phyloP scores from a whole-genome alignment of 805 yeast genomes.

The Zygosaccharomyces pseudorouxii region DNA sequence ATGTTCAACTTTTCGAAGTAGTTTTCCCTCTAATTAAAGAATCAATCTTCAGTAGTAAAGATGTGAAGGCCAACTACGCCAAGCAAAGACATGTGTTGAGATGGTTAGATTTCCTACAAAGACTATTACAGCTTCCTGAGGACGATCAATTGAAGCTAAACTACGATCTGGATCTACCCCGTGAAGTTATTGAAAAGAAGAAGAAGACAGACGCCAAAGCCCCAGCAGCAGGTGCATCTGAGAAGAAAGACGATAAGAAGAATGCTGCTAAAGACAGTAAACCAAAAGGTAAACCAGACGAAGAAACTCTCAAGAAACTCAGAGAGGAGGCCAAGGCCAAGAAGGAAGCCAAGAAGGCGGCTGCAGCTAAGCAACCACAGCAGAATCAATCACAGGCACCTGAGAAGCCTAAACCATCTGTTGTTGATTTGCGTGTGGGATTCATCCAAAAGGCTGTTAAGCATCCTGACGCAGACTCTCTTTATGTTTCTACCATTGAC shows the following conservation, averaged over 20 bases:
- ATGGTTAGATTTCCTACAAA: slow-evolving; percentile 89
- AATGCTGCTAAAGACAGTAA: slow-evolving; percentile 34
- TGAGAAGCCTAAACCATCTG: slow-evolving; percentile 71
- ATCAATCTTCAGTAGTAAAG: slow-evolving; percentile 46
- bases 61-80: slow-evolving; percentile 47
- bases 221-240: slow-evolving; percentile 15
- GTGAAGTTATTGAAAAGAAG: slow-evolving; percentile 60
- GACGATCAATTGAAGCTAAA: slow-evolving; percentile 57
- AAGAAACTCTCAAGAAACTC: slow-evolving; percentile 43
- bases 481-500: slow-evolving; percentile 94
- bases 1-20: slow-evolving; percentile 61
- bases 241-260: slow-evolving; percentile 22
- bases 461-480: slow-evolving; percentile 96
- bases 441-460: slow-evolving; percentile 92
- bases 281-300: slow-evolving; percentile 45
- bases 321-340: slow-evolving; percentile 56
- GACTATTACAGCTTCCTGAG: slow-evolving; percentile 51
- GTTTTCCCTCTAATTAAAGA: slow-evolving; percentile 56
- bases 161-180: slow-evolving; percentile 60
- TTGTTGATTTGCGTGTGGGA: slow-evolving; percentile 92
- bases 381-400: slow-evolving; percentile 37
- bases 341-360: slow-evolving; percentile 54
- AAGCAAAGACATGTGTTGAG: slow-evolving; percentile 78
- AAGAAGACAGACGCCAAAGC: slow-evolving; percentile 40
- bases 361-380: slow-evolving; percentile 47